Conservation (phyloP, 495 filamentous ascomycete species). For the Penicillium lagena region DNA sequence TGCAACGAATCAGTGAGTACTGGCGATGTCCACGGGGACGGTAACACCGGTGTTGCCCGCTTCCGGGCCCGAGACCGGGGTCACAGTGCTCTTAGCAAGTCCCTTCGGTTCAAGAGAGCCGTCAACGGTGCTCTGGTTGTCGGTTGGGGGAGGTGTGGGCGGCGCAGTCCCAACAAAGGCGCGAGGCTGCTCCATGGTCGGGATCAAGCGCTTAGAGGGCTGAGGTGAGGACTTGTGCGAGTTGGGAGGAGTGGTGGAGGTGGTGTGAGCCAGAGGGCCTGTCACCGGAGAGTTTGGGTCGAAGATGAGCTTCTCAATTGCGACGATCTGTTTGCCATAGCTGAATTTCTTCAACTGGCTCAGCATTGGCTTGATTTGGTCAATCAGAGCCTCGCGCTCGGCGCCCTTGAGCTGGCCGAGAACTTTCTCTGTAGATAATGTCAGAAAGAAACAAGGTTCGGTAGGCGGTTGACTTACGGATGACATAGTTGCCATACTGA, state of each 20-base stretch:
- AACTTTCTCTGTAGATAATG: slow-evolving; percentile 60
- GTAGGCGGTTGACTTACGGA: slow-evolving; percentile 62
- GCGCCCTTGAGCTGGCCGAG: slow-evolving; percentile 59
- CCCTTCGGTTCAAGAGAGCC: slow-evolving; percentile 25
- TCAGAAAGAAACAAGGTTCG: background rate
- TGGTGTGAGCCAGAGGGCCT: slow-evolving; percentile 17
- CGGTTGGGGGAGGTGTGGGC: slow-evolving; percentile 39
- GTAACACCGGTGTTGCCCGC: slow-evolving; percentile 23
- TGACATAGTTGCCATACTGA: slow-evolving; percentile 92
- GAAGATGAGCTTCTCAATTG: slow-evolving; percentile 58
- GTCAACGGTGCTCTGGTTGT: slow-evolving; percentile 28
- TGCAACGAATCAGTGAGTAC: slow-evolving; percentile 23
- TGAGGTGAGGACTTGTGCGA: slow-evolving; percentile 44
- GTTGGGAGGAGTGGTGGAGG: slow-evolving; percentile 36
- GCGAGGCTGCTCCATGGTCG: slow-evolving; percentile 21
- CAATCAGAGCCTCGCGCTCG: slow-evolving; percentile 61
- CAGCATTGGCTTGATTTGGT: slow-evolving; percentile 70
- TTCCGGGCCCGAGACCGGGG: slow-evolving; percentile 26
- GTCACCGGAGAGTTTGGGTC: slow-evolving; percentile 24
- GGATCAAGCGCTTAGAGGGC: slow-evolving; percentile 30
- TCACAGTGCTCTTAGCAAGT: slow-evolving; percentile 28
- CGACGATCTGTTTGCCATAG: slow-evolving; percentile 74
- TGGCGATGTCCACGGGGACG: slow-evolving; percentile 24
- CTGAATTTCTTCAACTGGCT: slow-evolving; percentile 63
- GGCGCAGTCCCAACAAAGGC: slow-evolving; percentile 32